Evolutionary conservation across 2,329 filamentous ascomycete genomes (phyloP).

Genomic region (Sclerotinia sclerotiorum): DNA sequence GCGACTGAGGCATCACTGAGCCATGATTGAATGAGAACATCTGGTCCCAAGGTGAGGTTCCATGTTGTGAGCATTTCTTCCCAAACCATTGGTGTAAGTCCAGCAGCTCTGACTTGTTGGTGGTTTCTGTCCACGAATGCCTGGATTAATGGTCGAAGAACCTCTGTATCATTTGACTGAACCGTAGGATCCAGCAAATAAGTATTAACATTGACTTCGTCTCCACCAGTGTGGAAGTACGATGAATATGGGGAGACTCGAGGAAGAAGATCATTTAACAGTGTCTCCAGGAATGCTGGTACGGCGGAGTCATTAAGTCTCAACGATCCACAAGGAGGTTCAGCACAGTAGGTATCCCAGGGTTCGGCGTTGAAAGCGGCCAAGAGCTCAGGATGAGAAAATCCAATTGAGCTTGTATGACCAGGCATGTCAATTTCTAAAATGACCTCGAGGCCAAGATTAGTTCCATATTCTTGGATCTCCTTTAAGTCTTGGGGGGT

Average conservation of each 20-base stretch:
- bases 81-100: conserved; percentile 77
- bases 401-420: conserved; percentile 68
- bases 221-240: conserved; percentile 84
- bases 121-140: conserved; percentile 72
- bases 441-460: conserved; percentile 68
- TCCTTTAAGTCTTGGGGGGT: conserved; percentile 60
- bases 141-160: conserved; percentile 75
- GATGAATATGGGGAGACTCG: conserved; percentile 65
- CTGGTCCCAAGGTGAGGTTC: conserved; percentile 69
- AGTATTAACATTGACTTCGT: conserved; percentile 78
- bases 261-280: conserved; percentile 77
- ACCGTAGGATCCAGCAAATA: conserved; percentile 74
- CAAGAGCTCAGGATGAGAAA: conserved; percentile 69
- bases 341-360: conserved; percentile 58
- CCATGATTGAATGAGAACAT: conserved; percentile 81
- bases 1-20: conserved; percentile 61
- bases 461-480: conserved; percentile 69
- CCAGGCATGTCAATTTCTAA: conserved; percentile 81
- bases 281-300: conserved; percentile 66
- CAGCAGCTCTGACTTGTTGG: conserved; percentile 59
- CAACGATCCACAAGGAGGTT: conserved; percentile 68
- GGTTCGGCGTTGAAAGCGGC: conserved; percentile 60
- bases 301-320: conserved; percentile 74
- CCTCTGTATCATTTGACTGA: conserved; percentile 59
- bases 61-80: conserved; percentile 81